Base-by-base conservation (phyloP, 805 yeast species). In the Yarrowia divulgata region DNA sequence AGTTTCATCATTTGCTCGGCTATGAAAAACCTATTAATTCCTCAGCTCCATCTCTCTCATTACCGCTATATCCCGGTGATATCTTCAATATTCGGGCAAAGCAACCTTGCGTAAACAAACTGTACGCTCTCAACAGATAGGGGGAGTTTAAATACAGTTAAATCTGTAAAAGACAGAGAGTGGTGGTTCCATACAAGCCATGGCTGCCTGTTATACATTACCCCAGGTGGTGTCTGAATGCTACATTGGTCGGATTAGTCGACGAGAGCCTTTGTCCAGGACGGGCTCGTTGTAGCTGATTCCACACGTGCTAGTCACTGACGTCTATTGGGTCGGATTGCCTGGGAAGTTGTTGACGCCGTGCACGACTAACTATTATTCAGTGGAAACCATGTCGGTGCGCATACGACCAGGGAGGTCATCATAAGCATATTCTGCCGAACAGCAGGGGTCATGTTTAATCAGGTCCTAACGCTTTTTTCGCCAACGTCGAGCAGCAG, bases 91-190 rank as follows among this genome's bases (percentile, higher is more conserved):
- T 29, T 45, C 49, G 32, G 49, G 49, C 16, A 19, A 45, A 23
- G 49, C 49, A 45, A 45, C 13, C 14, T 8, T 3, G 19, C 16
- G 23, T n/a, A 8, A 50, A 34, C 57, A 34, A 34, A n/a, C 23
- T 19, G 42, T 37, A 9, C 34, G 10, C 43, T 1, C 45, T 18
- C 45, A 54, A 39, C 34, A 54, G 60, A 18, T 35, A n/a, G 19
- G 43, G 18, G 43, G 58, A 54, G 60, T 18, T 37, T 37, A 37
- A 54, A 19, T 54, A 54, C 45, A 54, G 45, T 54, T 54, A 54
- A 54, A 54, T 19, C 14, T 14, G 43, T 39, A 54, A 54, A 35
- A 35, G 29, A 35, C 43, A 19, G 12, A 42, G 40, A n/a, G 23
- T 10, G 8, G 39, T 1, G 50, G 50, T 46, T 23, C 50, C 34